These are phyloP conservation scores for Ophiocordyceps camponoti-saundersi DNA, from an alignment of 2,329 filamentous ascomycete genomes.

Conservation along the genomic window DNA sequence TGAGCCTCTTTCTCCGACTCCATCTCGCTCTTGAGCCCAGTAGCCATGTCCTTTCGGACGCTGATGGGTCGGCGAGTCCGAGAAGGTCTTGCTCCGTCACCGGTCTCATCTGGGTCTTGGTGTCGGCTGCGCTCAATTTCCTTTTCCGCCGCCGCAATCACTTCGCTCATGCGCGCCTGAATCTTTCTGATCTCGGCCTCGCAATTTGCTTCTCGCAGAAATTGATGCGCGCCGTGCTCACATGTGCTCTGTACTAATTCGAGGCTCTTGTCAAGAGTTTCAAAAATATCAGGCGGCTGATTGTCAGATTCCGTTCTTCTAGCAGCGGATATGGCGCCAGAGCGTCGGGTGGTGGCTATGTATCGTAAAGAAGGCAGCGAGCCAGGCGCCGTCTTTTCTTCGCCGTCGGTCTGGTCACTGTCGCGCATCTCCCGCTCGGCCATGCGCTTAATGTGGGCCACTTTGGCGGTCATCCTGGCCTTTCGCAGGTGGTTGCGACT, in stretches of 20 bases:
- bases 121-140: conserved; percentile 39
- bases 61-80: conserved; percentile 34
- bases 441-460: conserved; percentile 45
- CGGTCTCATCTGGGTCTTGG: conserved; percentile 29
- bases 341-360: conserved; percentile 17
- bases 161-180: conserved; percentile 44
- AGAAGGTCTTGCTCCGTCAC: conserved; percentile 19
- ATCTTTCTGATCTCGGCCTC: conserved; percentile 58
- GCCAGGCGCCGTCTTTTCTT: conserved; percentile 12
- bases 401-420: conserved; percentile 23
- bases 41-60: conserved; percentile 28
- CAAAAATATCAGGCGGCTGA: conserved; percentile 36
- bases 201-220: conserved; percentile 77
- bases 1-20: conserved; percentile 9
- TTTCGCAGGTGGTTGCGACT: conserved; percentile 75
- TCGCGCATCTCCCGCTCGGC: conserved; percentile 41
- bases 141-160: conserved; percentile 41
- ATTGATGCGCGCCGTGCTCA: conserved; percentile 76
- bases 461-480: conserved; percentile 67
- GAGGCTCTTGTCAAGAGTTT: conserved; percentile 59
- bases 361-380: conserved; percentile 22
- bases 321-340: conserved; percentile 12
- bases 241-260: conserved; percentile 69
- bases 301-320: conserved; percentile 9
- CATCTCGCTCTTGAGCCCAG: conserved; percentile 12